Evolutionary conservation across 2,329 filamentous ascomycete species (phyloP).

Genomic region (Colletotrichum viniferum): DNA sequence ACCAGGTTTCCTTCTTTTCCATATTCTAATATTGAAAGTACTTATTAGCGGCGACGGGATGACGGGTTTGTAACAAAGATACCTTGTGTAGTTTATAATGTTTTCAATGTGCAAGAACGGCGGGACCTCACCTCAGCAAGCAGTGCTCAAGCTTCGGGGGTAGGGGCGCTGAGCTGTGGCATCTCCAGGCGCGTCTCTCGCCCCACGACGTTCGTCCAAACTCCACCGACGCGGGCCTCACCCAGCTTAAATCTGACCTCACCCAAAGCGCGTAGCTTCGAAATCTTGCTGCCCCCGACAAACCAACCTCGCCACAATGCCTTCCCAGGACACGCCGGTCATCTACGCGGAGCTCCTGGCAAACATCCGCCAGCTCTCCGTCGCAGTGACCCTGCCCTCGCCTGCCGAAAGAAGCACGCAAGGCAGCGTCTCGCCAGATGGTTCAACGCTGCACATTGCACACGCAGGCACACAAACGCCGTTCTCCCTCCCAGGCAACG

Average conservation of each 20-base stretch:
- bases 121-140: background rate
- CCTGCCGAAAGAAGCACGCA: conserved; percentile 45
- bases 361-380: conserved; percentile 68
- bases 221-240: background rate
- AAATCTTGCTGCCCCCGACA: background rate
- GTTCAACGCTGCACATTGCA: conserved; percentile 49
- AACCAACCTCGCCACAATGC: background rate
- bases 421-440: conserved; percentile 48
- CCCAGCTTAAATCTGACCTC: background rate
- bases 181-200: background rate
- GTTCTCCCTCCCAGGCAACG: conserved; percentile 48
- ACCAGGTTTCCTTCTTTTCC: background rate
- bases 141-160: background rate
- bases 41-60: background rate
- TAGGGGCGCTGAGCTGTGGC: background rate
- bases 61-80: background rate
- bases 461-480: conserved; percentile 44
- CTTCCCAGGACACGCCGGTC: conserved; percentile 12
- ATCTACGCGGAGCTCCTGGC: conserved; percentile 70
- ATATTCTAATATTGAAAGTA: background rate
- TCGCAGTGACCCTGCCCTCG: conserved; percentile 56
- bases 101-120: background rate
- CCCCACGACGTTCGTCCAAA: background rate
- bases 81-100: background rate
- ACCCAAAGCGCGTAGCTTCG: background rate